phyloP scores from a whole-genome alignment of 2,329 filamentous ascomycete genomes.

The Ophiostoma sp. region DNA sequence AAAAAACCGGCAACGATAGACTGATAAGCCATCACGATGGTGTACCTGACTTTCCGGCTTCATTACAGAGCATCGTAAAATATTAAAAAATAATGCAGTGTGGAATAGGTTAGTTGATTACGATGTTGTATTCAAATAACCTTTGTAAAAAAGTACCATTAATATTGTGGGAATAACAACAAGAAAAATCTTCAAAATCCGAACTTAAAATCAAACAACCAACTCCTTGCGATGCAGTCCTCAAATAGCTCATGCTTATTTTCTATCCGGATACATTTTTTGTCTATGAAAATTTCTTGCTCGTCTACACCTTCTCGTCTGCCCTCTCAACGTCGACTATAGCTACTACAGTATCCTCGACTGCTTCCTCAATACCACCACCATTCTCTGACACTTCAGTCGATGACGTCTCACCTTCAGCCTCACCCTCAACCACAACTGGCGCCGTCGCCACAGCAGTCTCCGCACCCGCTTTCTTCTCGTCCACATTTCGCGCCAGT shows the following conservation, averaged over 20 bases:
- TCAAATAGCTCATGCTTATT: no score
- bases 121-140: no score
- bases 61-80: no score
- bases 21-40: not conserved
- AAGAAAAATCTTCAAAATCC: no score
- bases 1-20: constrained; percentile 7
- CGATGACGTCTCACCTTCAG: not conserved
- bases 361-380: not conserved
- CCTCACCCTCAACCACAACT: not conserved
- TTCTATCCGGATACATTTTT: no score
- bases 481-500: not conserved
- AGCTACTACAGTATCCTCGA: not conserved
- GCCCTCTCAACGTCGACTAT: not conserved
- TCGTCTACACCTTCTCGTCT: not conserved
- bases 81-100: no score
- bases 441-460: not conserved
- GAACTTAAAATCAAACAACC: no score
- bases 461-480: not conserved
- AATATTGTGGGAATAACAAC: no score
- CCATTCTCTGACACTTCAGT: not conserved
- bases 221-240: no score
- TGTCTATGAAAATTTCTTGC: not conserved
- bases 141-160: no score
- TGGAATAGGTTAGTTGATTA: no score
- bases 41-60: not conserved